Conservation (phyloP, 306 rosid genomes). For the Oxytropis ochrocephala region DNA sequence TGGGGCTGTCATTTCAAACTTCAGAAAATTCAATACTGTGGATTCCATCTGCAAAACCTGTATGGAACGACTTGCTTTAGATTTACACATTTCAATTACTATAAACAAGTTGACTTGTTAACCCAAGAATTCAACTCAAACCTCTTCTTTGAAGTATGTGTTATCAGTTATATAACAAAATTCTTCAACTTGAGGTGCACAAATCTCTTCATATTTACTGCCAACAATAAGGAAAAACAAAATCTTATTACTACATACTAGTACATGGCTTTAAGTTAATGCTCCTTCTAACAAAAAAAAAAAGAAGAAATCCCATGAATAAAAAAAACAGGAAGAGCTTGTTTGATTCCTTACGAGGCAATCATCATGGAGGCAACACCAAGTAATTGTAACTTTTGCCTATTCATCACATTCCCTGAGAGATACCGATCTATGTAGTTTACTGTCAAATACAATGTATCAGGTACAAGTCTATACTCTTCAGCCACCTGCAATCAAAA, state of each 20-base stretch:
- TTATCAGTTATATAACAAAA: constrained; percentile 94
- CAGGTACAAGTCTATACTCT: constrained; percentile 94
- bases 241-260: too few species aligned
- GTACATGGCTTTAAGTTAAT: not conserved
- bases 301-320: not conserved
- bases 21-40: constrained; percentile 73
- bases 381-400: constrained; percentile 80
- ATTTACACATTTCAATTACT: not conserved
- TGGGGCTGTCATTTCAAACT: constrained; percentile 98
- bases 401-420: constrained; percentile 77
- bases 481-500: constrained; percentile 75
- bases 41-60: constrained; percentile 97
- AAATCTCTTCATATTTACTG: constrained; percentile 96
- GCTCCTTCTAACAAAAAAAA: not conserved
- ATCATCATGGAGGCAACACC: constrained; percentile 99
- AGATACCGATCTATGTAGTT: constrained; percentile 93
- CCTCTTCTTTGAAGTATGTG: constrained; percentile 94
- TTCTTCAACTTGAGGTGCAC: constrained; percentile 99
- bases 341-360: constrained; percentile 72
- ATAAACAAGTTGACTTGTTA: not conserved
- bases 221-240: not conserved
- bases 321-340: not conserved
- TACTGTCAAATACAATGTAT: constrained; percentile 85
- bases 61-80: constrained; percentile 17
- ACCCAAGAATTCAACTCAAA: constrained; percentile 19